Percentiles rank a stretch among this genome's conserved stretches.
phyloP scores from a whole-genome alignment of 805 yeast genomes.

The Phaffomyces thermotolerans region DNA sequence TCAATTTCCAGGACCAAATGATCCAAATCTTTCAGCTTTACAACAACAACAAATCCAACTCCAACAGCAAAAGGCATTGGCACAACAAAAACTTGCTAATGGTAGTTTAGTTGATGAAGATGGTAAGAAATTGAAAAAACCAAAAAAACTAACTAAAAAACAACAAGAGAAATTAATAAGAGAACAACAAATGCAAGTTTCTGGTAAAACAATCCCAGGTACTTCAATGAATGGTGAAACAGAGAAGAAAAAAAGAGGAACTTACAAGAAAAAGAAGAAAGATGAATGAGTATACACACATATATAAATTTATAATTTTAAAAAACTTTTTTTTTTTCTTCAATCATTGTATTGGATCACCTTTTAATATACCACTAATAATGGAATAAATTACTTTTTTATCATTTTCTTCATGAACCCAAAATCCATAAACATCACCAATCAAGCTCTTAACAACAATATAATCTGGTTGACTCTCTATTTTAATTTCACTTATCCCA shows the following conservation, averaged over 20 bases:
- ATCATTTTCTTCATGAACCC: conserved; percentile 69
- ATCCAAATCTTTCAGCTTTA: neutral
- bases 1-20: conserved; percentile 11
- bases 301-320: too few species aligned
- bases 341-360: neutral
- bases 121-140: conserved; percentile 14
- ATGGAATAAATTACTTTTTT: conserved; percentile 50
- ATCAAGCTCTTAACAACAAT: conserved; percentile 60
- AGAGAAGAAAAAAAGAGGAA: conserved; percentile 23
- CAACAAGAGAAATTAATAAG: conserved; percentile 9
- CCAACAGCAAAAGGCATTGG: conserved; percentile 19
- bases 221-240: conserved; percentile 3
- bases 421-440: conserved; percentile 69
- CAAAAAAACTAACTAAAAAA: conserved; percentile 16
- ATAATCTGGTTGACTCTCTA: conserved; percentile 61
- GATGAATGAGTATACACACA: too few species aligned
- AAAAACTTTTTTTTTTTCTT: too few species aligned
- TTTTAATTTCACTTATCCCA: conserved; percentile 44
- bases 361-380: conserved; percentile 23
- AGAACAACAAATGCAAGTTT: conserved; percentile 13
- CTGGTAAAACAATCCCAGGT: conserved; percentile 26
- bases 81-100: conserved; percentile 21
- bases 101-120: conserved; percentile 14
- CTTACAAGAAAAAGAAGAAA: conserved; percentile 22
- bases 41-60: conserved; percentile 18